phyloP scores from a whole-genome alignment of 495 filamentous ascomycete species.

The Bombardia bombarda region DNA sequence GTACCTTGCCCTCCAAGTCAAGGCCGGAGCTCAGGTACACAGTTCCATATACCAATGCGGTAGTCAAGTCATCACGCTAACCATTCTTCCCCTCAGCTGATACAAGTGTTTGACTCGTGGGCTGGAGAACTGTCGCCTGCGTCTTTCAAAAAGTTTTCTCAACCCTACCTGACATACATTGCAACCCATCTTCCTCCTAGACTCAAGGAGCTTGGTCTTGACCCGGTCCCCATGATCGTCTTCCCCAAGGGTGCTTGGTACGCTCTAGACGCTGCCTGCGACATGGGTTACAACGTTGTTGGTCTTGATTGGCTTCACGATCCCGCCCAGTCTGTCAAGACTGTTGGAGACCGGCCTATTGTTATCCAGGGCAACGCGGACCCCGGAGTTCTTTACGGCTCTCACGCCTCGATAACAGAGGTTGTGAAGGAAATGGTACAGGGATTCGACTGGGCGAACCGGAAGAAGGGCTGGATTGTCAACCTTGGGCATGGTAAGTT shows the following conservation, averaged over 20 bases:
- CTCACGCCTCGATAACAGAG: constrained; percentile 65
- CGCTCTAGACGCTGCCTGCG: constrained; percentile 77
- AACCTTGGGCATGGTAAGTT: constrained; percentile 81
- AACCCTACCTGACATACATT: constrained; percentile 82
- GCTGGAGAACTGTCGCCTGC: constrained; percentile 83
- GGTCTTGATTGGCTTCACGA: constrained; percentile 94
- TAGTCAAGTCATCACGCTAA: neutral
- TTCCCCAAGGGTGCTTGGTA: constrained; percentile 99
- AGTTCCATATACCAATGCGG: neutral
- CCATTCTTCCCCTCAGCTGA: constrained; percentile 43
- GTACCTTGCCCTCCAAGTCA: constrained; percentile 84
- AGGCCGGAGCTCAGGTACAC: constrained; percentile 72
- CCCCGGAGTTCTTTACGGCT: constrained; percentile 86
- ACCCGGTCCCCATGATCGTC: constrained; percentile 92
- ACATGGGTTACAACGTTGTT: constrained; percentile 86
- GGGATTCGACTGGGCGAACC: constrained; percentile 58
- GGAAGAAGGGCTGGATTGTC: constrained; percentile 62
- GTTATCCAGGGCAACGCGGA: constrained; percentile 93
- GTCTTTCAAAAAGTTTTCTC: constrained; percentile 72
- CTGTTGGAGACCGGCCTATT: constrained; percentile 61
- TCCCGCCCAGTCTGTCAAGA: constrained; percentile 69
- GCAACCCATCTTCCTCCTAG: constrained; percentile 64
- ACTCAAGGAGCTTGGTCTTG: constrained; percentile 62
- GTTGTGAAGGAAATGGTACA: constrained; percentile 76
- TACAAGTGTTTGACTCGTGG: constrained; percentile 99